Percentiles rank a stretch among this genome's conserved stretches.
Conservation (phyloP, 2,329 filamentous ascomycete species). For the Fusarium floridanum region DNA sequence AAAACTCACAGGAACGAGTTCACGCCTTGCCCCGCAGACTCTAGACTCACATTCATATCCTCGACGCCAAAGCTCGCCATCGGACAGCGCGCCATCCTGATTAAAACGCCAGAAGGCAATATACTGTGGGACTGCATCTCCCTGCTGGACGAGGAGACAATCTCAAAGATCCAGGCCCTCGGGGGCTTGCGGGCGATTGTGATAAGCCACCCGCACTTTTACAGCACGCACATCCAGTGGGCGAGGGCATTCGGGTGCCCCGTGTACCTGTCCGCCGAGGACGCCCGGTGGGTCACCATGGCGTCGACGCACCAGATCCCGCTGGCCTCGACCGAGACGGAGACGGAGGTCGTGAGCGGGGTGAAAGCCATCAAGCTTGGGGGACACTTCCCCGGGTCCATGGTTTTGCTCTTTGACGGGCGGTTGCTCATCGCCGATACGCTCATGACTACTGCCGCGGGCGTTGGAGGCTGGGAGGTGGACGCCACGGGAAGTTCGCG, state of each 20-base stretch:
- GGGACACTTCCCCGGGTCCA: constrained; percentile 83
- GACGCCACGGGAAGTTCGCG: constrained; percentile 55
- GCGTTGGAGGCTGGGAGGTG: constrained; percentile 59
- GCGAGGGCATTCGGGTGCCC: constrained; percentile 75
- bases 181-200: constrained; percentile 80
- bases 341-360: constrained; percentile 59
- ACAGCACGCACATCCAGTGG: constrained; percentile 82
- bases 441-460: constrained; percentile 76
- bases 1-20: constrained; percentile 66
- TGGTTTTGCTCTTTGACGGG: constrained; percentile 72
- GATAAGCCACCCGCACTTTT: constrained; percentile 87
- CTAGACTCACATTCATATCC: constrained; percentile 59
- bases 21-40: constrained; percentile 59
- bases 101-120: constrained; percentile 76
- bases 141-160: constrained; percentile 74
- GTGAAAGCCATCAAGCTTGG: constrained; percentile 77
- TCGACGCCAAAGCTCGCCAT: constrained; percentile 75
- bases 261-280: constrained; percentile 76
- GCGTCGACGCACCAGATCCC: constrained; percentile 60
- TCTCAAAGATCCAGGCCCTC: constrained; percentile 66
- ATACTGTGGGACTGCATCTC: constrained; percentile 85
- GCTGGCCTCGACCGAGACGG: constrained; percentile 59
- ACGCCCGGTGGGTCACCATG: constrained; percentile 72
- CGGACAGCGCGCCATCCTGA: constrained; percentile 78
- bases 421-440: constrained; percentile 83